Evolutionary conservation across 2,329 filamentous ascomycete genomes (phyloP).

Genomic region (Colletotrichum kahawae): DNA sequence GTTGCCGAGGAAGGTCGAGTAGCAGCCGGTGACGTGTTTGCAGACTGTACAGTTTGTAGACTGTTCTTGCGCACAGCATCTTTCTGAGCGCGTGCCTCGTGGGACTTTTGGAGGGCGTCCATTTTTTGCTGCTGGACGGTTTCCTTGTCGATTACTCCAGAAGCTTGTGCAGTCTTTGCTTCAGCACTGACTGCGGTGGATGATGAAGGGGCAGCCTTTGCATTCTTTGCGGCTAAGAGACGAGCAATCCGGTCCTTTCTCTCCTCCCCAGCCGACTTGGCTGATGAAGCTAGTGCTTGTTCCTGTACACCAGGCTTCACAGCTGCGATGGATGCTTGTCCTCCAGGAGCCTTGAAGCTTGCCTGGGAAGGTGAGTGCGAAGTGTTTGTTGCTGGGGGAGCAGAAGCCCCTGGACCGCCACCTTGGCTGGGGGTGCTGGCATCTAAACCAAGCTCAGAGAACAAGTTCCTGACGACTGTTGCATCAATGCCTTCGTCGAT

Average conservation of each 20-base stretch:
- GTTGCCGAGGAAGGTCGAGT: background rate
- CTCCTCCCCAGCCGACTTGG: conserved; percentile 55
- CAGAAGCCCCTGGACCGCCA: background rate
- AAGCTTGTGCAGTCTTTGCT: background rate
- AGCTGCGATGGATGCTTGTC: background rate
- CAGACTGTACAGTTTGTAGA: background rate
- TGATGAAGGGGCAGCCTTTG: conserved; percentile 44
- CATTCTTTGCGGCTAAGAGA: conserved; percentile 74
- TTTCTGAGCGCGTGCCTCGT: conserved; percentile 46
- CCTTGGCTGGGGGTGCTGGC: conserved; percentile 29
- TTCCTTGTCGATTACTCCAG: conserved; percentile 68
- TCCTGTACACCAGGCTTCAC: background rate
- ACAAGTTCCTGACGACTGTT: conserved; percentile 66
- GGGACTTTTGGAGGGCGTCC: conserved; percentile 70
- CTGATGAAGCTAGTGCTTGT: background rate
- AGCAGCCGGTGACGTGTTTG: background rate
- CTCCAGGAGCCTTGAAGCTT: background rate
- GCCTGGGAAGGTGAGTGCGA: background rate
- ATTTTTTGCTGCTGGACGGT: conserved; percentile 77
- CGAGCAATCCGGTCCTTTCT: conserved; percentile 80
- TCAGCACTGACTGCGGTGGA: background rate
- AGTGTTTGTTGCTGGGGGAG: background rate
- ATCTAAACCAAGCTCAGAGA: conserved; percentile 70
- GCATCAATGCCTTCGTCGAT: conserved; percentile 75
- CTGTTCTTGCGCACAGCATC: conserved; percentile 26